Percentiles rank a stretch among this genome's conserved stretches.
Evolutionary conservation across 208 protist genomes (phyloP).

Genomic region (Leishmania lainsoni): DNA sequence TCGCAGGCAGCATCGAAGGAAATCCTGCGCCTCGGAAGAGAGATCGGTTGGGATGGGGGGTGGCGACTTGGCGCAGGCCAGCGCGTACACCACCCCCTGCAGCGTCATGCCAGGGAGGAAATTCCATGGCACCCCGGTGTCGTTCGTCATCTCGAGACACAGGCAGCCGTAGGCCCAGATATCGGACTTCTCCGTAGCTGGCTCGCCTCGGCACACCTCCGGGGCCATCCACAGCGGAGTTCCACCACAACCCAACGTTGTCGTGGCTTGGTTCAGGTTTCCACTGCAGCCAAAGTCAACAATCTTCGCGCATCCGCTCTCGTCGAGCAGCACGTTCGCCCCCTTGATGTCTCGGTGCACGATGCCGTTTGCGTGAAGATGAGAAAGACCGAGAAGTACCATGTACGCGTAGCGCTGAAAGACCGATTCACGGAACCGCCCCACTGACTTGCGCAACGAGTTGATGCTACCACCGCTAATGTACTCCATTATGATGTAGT

Average conservation of each 20-base stretch:
- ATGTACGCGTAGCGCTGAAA: conserved; percentile 81
- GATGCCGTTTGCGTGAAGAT: conserved; percentile 80
- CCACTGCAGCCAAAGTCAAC: conserved; percentile 94
- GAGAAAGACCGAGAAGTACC: conserved; percentile 67
- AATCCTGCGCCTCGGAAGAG: conserved; percentile 60
- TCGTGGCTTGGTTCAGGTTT: conserved; percentile 53
- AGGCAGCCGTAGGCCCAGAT: conserved; percentile 85
- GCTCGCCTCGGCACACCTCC: conserved; percentile 77
- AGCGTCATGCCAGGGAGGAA: conserved; percentile 60
- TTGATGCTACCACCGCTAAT: conserved; percentile 86
- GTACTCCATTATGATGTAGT: conserved; percentile 89
- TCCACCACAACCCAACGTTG: conserved; percentile 51
- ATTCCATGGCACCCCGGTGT: conserved; percentile 62
- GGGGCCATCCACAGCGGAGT: conserved; percentile 88
- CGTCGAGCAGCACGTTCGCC: conserved; percentile 88
- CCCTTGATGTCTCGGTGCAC: conserved; percentile 93
- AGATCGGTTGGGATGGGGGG: conserved; percentile 65
- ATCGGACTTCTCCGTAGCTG: conserved; percentile 72
- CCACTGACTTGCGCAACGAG: conserved; percentile 55
- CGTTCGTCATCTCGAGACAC: conserved; percentile 83
- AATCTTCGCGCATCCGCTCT: conserved; percentile 88
- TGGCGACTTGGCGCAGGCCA: conserved; percentile 58
- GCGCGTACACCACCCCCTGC: conserved; percentile 64
- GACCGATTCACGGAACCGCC: conserved; percentile 64
- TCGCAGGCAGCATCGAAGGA: conserved; percentile 60